phyloP scores from a whole-genome alignment of 2,329 filamentous ascomycete species.

The Colletotrichum sp. region DNA sequence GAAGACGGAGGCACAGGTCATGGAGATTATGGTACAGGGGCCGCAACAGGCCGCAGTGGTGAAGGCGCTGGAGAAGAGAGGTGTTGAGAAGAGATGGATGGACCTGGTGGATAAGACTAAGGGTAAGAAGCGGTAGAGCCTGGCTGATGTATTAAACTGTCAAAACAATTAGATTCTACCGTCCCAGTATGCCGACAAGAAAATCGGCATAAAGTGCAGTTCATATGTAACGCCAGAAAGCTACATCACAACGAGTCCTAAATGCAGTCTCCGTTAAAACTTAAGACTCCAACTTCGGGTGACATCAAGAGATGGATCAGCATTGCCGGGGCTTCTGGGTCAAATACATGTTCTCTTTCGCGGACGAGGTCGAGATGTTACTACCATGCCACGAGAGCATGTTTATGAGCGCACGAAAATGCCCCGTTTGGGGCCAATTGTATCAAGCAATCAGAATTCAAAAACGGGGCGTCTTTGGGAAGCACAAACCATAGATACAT shows the following conservation, averaged over 20 bases:
- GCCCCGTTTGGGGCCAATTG: rapidly evolving
- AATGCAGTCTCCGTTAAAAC: no score
- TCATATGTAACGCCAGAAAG: background rate
- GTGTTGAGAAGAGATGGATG: background rate
- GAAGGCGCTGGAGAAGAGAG: background rate
- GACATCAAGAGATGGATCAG: no score
- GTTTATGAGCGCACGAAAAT: background rate
- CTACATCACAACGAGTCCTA: background rate
- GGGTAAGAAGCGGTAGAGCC: background rate
- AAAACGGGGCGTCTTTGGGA: background rate
- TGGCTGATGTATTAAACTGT: rapidly evolving
- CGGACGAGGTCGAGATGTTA: no score
- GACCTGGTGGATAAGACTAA: background rate
- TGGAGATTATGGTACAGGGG: background rate
- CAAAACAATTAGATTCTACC: rapidly evolving
- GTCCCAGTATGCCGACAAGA: background rate
- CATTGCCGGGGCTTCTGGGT: no score
- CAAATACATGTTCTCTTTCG: no score
- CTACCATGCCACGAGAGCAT: rapidly evolving
- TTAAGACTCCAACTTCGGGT: rapidly evolving
- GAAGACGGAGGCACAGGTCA: background rate
- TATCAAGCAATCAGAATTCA: background rate
- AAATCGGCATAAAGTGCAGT: rapidly evolving
- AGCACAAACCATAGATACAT: background rate
- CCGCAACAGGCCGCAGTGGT: background rate